Evolutionary conservation across 1,139 yeast species (phyloP), one percentile per base, ranked within the genome.

Genomic region (Scheffersomyces insectosa): DNA sequence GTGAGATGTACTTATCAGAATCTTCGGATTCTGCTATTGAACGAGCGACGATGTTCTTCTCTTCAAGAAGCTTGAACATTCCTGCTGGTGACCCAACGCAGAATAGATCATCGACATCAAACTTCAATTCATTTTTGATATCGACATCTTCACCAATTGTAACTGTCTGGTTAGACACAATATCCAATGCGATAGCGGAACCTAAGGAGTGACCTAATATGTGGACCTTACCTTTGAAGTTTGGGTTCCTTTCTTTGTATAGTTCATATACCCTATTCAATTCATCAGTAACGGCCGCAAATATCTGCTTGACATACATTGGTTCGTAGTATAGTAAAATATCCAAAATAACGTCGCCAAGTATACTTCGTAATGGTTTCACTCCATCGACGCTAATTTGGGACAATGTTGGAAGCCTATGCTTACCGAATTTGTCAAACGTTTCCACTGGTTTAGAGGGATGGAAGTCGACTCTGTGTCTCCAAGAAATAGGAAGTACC

Each of bases 151-250:
- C 50, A 1, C 64, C 60, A 2, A 50, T 33, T 3, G 55, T 46
- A 37, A 64, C 61, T 1, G 82, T 80, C 57, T 86, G 95, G 28
- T 70, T 60, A 2, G 87, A 72, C 33, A 90, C 63, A 32, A 93
- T 72, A 61, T 93, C 99, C 52, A 88, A 81, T 1, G 86, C 78
- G 42, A 93, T 88, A 1, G 93, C 85, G 13, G 96, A 85, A 0
- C 99, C 99, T 25, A 93, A 66, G 0, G 97, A 90, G 62, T 93
- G 99, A 1, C 97, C 98, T 55, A 93, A 70, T 2, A 93, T 62
- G 55, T 91, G 90, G 0, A 90, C 83, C 47, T 83, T 79, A 0
- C 97, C 97, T 16, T 80, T 72, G 63, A 89, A 90, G 13, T 76
- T 67, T 0, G 97, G 96, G 55, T 91, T 85, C 45, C 80, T 70